phyloP scores from a whole-genome alignment of 2,329 filamentous ascomycete genomes.

The Arthrobotrys sinensis region DNA sequence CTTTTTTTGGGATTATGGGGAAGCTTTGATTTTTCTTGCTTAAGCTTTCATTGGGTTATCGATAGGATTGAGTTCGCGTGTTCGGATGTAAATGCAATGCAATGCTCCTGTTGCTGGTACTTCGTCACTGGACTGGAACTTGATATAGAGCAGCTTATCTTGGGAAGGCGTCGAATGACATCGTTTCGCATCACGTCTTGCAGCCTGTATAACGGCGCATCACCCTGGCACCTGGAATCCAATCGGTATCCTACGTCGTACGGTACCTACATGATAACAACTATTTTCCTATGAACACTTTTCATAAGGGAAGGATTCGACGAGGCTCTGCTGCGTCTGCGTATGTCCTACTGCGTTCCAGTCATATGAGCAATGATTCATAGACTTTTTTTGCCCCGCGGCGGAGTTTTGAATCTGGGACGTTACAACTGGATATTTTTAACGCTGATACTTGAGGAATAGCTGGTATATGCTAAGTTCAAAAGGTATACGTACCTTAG shows the following conservation, averaged over 20 bases:
- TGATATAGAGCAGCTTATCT: neutral
- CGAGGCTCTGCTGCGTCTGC: constrained; percentile 30
- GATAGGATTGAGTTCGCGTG: constrained; percentile 3
- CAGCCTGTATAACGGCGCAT: constrained; percentile 14
- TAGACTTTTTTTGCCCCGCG: constrained; percentile 15
- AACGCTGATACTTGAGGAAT: neutral
- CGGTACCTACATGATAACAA: constrained; percentile 37
- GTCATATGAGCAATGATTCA: constrained; percentile 53
- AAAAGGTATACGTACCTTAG: neutral
- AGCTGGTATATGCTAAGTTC: neutral
- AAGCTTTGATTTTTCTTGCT: neutral
- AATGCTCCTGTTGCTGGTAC: neutral
- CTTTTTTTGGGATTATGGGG: neutral
- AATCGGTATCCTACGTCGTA: constrained; percentile 26
- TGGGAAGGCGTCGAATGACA: constrained; percentile 9
- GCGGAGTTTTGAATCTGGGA: constrained; percentile 20
- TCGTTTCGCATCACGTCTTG: neutral
- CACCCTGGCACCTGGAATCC: constrained; percentile 13
- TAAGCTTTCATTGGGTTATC: constrained; percentile 15
- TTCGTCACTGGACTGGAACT: constrained; percentile 18
- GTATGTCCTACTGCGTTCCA: neutral
- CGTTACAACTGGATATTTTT: constrained; percentile 1
- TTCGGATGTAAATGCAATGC: constrained; percentile 6
- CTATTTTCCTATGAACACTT: neutral
- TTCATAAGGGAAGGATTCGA: constrained; percentile 29